A percentile compares a stretch with the other conserved stretches of the same genome.
Conservation (phyloP, 2,329 filamentous ascomycete genomes). For the Metarhizium rileyi region DNA sequence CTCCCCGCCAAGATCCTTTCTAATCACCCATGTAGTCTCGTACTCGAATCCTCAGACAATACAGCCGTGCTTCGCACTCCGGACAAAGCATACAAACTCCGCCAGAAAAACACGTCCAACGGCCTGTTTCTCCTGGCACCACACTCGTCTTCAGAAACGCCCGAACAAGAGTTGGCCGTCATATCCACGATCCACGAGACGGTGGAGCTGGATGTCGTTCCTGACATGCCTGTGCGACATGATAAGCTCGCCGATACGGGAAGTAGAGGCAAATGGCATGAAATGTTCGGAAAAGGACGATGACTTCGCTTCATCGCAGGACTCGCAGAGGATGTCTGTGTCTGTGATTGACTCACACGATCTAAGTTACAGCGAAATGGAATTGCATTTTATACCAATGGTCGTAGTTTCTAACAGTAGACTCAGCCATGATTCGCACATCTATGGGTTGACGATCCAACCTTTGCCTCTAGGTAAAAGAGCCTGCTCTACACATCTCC, state of each 20-base stretch:
- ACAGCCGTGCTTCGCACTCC: slow-evolving; percentile 42
- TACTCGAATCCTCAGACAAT: slow-evolving; percentile 37
- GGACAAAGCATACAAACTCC: slow-evolving; percentile 45
- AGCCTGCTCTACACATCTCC: not conserved
- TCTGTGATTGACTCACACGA: not conserved
- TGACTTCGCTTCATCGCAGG: slow-evolving; percentile 12
- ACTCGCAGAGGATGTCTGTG: not conserved
- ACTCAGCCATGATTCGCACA: not conserved
- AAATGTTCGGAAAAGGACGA: slow-evolving; percentile 41
- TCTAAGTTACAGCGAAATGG: not conserved
- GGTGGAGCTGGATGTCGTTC: slow-evolving; percentile 45
- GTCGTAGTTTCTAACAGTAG: not conserved
- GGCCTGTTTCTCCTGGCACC: slow-evolving; percentile 47
- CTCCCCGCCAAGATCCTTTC: not conserved
- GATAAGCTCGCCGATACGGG: slow-evolving; percentile 19
- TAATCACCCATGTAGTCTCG: slow-evolving; percentile 26
- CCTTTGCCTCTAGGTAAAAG: not conserved
- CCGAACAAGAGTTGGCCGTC: slow-evolving; percentile 31
- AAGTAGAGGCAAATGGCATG: slow-evolving; percentile 48
- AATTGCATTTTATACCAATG: not conserved
- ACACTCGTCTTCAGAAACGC: slow-evolving; percentile 7
- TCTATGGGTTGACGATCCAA: not conserved
- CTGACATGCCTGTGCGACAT: slow-evolving; percentile 20
- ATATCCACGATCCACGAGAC: slow-evolving; percentile 52
- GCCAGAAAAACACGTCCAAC: slow-evolving; percentile 60